Percentiles rank a stretch among this genome's conserved stretches.
Conservation (phyloP, 140 eudicot species). For the Anethum foeniculum region DNA sequence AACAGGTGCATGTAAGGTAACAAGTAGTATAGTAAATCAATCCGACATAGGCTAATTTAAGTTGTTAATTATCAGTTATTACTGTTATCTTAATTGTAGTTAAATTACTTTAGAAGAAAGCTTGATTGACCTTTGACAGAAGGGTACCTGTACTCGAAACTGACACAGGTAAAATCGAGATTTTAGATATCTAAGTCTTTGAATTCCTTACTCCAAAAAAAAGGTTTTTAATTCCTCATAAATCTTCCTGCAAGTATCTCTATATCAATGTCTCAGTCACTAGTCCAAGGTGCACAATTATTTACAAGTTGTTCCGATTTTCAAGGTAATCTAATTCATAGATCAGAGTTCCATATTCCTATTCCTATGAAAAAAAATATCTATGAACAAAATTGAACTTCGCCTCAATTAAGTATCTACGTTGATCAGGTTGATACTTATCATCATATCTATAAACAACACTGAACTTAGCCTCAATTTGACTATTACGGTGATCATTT, state of each 20-base stretch:
- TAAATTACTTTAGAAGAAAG: neutral
- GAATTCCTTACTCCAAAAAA: too few relatives aligned
- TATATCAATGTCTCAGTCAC: neutral
- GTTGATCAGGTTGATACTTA: neutral
- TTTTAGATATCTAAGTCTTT: neutral
- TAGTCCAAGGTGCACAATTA: neutral
- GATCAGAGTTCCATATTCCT: neutral
- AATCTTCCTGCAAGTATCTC: neutral
- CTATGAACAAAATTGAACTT: neutral
- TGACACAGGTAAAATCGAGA: too few relatives aligned
- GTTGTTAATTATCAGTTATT: neutral
- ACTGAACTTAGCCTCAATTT: neutral
- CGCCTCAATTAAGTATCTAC: neutral
- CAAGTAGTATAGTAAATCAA: neutral
- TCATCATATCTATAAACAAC: neutral
- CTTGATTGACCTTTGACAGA: too few relatives aligned
- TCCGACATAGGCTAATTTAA: neutral
- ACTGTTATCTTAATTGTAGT: neutral
- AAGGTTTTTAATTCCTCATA: neutral
- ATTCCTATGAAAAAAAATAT: too few relatives aligned
- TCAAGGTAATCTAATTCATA: neutral
- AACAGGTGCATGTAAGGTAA: neutral
- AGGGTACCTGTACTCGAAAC: too few relatives aligned
- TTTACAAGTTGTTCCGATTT: neutral
- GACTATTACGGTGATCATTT: neutral